Percentiles rank a stretch among this genome's conserved stretches.
Conservation (phyloP, 306 rosid genomes). For the Mimosa bimucronata region DNA sequence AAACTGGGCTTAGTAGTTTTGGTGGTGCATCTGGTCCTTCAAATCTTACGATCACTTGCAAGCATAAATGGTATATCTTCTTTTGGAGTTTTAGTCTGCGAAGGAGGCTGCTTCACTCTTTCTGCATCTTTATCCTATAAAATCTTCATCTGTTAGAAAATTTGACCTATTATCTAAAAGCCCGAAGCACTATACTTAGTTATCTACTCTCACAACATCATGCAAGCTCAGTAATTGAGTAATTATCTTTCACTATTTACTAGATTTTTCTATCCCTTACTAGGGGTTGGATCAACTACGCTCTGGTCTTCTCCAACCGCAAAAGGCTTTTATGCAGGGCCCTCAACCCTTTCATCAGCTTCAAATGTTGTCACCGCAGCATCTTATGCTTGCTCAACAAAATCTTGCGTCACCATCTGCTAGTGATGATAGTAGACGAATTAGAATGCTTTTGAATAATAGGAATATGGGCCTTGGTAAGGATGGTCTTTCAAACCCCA, state of each 20-base stretch:
- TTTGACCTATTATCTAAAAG: constrained; percentile 14
- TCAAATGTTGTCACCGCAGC: constrained; percentile 95
- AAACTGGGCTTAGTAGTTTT: background rate
- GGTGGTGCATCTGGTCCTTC: constrained; percentile 1
- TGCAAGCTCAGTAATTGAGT: constrained; percentile 16
- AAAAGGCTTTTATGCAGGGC: constrained; percentile 82
- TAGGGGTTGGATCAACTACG: constrained; percentile 97
- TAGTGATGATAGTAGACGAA: constrained; percentile 78
- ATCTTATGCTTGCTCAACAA: constrained; percentile 93
- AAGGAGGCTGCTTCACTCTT: constrained; percentile 1
- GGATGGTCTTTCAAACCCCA: constrained; percentile 79
- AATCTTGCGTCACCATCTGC: constrained; percentile 83
- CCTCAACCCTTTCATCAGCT: constrained; percentile 94
- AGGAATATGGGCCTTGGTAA: constrained; percentile 61
- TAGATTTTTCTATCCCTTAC: constrained; percentile 31
- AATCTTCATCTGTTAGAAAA: constrained; percentile 30
- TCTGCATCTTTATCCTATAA: constrained; percentile 25
- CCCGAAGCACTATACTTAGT: background rate
- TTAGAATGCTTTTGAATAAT: constrained; percentile 83
- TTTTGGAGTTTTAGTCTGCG: background rate
- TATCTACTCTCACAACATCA: background rate
- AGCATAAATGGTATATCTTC: constrained; percentile 1
- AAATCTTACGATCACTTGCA: background rate
- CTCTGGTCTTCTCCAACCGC: constrained; percentile 89
- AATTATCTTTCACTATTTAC: constrained; percentile 19